These are phyloP conservation scores for Trichophyton mentagrophytes DNA, from an alignment of 2,329 filamentous ascomycete species.

Conservation along the genomic window DNA sequence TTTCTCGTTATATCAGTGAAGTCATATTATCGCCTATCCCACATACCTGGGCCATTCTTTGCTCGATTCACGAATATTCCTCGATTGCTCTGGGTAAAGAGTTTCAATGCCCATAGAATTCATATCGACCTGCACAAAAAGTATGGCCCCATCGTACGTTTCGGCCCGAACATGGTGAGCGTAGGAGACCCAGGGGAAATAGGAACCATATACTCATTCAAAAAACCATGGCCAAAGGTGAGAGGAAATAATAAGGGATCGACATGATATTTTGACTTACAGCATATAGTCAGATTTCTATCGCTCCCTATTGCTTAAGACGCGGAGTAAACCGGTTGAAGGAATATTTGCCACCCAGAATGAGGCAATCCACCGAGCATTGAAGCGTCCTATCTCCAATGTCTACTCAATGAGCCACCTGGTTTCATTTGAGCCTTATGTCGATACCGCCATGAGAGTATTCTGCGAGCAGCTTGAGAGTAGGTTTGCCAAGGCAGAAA, in stretches of 20 bases:
- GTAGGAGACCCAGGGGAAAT: slow-evolving; percentile 61
- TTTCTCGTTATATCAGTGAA: background rate
- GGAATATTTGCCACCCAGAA: slow-evolving; percentile 3
- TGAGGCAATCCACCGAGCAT: background rate
- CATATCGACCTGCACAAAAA: slow-evolving; percentile 46
- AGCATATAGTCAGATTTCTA: background rate
- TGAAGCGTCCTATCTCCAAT: background rate
- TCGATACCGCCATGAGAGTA: background rate
- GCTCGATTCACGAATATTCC: slow-evolving; percentile 2
- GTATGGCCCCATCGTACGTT: slow-evolving; percentile 59
- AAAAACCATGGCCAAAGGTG: slow-evolving; percentile 40
- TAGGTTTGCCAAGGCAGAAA: background rate
- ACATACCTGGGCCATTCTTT: background rate
- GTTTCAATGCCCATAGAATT: background rate
- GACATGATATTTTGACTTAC: background rate
- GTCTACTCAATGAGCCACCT: slow-evolving; percentile 3
- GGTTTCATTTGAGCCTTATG: background rate
- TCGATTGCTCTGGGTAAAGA: background rate
- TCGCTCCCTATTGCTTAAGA: background rate
- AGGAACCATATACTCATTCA: slow-evolving; percentile 64
- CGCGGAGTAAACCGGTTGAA: slow-evolving; percentile 1
- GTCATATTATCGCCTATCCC: background rate
- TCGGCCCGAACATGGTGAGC: slow-evolving; percentile 61
- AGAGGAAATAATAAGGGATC: background rate
- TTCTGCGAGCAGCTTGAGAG: background rate